phyloP scores from a whole-genome alignment of 208 protist species.

The Tritrichomonas foetus region DNA sequence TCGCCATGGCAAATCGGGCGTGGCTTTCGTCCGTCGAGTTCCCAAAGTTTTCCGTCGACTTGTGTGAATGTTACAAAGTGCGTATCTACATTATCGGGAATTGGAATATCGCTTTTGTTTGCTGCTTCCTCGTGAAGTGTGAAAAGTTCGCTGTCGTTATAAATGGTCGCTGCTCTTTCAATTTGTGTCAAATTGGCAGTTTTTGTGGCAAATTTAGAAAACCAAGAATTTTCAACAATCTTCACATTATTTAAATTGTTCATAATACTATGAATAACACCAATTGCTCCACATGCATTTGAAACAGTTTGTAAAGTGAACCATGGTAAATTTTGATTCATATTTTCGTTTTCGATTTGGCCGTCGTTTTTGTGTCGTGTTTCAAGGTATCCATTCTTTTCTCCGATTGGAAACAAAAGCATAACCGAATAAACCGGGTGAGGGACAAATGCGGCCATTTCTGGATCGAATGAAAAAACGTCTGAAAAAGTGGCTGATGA shows the following conservation, averaged over 20 bases:
- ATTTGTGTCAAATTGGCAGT: conserved; percentile 28
- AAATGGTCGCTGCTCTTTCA: conserved; percentile 15
- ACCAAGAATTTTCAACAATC: background rate
- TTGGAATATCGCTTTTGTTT: background rate
- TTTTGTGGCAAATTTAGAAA: conserved; percentile 39
- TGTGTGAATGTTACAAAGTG: conserved; percentile 49
- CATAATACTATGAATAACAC: conserved; percentile 45
- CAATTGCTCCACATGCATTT: conserved; percentile 54
- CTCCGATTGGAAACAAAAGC: background rate
- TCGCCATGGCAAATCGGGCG: conserved; percentile 47
- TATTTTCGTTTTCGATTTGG: background rate
- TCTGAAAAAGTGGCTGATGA: background rate
- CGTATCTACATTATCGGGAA: conserved; percentile 31
- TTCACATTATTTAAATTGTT: conserved; percentile 47
- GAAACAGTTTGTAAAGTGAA: conserved; percentile 46
- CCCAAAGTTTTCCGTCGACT: conserved; percentile 39
- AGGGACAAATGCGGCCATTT: background rate
- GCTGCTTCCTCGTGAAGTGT: conserved; percentile 41
- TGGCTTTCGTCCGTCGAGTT: conserved; percentile 50
- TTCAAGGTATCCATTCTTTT: background rate
- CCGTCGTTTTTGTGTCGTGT: background rate
- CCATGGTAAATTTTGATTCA: too few species aligned
- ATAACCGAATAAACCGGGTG: background rate
- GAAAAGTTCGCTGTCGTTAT: background rate
- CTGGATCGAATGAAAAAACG: background rate